A percentile compares a stretch with the other conserved stretches of the same genome.
Evolutionary conservation across 2,329 filamentous ascomycete species (phyloP).

Genomic region (Hymenotorrendiella dingleyae): DNA sequence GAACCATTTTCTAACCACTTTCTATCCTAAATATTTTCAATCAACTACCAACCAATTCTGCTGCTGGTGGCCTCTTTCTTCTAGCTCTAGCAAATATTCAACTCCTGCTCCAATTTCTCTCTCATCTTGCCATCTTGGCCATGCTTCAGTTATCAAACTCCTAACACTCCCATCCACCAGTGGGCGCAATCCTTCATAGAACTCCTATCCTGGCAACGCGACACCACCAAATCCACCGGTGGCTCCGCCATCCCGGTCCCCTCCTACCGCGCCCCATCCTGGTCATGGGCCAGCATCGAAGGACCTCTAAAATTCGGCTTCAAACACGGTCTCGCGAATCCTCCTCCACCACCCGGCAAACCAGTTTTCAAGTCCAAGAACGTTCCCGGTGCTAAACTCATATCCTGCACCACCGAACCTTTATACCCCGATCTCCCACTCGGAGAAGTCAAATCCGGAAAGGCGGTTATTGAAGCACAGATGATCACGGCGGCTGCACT

Average conservation of each 20-base stretch:
- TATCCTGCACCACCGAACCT: not conserved
- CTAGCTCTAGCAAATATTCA: no score
- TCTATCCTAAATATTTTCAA: no score
- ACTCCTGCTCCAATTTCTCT: no score
- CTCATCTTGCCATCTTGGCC: no score
- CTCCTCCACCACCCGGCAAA: not conserved
- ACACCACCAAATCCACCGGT: not conserved
- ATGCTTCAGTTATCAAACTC: no score
- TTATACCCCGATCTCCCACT: not conserved
- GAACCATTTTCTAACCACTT: no score
- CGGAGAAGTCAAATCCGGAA: not conserved
- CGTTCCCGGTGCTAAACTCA: not conserved
- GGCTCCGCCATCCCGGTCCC: not conserved
- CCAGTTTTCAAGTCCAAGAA: not conserved
- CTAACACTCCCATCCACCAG: no score
- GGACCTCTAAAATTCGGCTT: conserved; percentile 4
- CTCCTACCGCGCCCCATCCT: not conserved
- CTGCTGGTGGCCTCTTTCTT: no score
- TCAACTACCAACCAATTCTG: no score
- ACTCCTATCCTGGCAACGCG: conserved; percentile 6
- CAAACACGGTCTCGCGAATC: conserved; percentile 1
- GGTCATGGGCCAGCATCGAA: conserved; percentile 8
- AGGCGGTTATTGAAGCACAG: not conserved
- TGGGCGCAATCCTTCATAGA: conserved; percentile 12
- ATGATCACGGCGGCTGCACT: no score